Base-by-base conservation (phyloP, 768 basidiomycete species). In the Glaciozyma antarctica region DNA sequence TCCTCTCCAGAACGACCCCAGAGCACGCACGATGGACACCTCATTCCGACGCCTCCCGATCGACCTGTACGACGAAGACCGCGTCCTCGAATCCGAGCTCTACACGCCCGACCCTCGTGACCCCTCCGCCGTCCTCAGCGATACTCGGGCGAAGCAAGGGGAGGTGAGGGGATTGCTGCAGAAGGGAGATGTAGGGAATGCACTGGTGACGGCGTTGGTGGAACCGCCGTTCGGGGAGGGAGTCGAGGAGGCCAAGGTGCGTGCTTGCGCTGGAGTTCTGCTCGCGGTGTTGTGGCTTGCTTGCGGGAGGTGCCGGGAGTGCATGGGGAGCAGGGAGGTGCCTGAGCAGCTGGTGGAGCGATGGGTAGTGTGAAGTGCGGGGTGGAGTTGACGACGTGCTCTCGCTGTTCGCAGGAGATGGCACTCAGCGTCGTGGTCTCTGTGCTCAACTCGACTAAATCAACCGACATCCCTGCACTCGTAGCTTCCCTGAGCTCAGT, bases 1-100 rank as follows among this genome's bases (percentile, higher is more conserved):
- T 32, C 32, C 32, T 32, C 7, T 12, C 38, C 8, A 5, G 2
- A 41, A 10, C 38, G 7, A 41, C 38, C 38, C 38, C 38, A 41
- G 7, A 41, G 38, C 38, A 5, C 38, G 32, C 38, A 41, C 38
- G 32, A 41, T 41, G 38, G 38, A 41, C 13, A 41, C 38, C 38
- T 83, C 85, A 60, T 95, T 91, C 78, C 82, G 93, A 72, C 93
- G 92, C 78, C 90, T 95, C 78, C 86, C 97, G 79, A 87, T 97
- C 74, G 94, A 98, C 79, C 81, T 80, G 48, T 90, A 85, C 78
- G 94, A 98, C 75, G 94, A 97, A 76, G 94, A 97, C 73, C 82
- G 85, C 28, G 78, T 97, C 10, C 82, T 86, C 53, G 88, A 92
- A 64, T 83, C 83, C 21, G 91, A 94, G 70, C 83, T 97, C 34